Base-by-base conservation (phyloP, 768 basidiomycete species). In the Multifurca ochricompacta region DNA sequence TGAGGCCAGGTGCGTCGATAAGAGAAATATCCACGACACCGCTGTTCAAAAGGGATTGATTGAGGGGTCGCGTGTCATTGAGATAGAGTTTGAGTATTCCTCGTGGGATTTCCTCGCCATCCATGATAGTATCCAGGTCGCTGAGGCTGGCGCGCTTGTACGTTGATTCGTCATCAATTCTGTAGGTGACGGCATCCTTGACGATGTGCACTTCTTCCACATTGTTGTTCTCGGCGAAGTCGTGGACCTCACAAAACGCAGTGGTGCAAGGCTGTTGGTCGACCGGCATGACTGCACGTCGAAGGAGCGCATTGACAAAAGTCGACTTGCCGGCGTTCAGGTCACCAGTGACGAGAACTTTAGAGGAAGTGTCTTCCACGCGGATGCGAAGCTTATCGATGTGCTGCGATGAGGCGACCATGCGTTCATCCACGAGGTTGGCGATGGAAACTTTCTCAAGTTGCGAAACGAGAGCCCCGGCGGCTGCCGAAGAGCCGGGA, bases 251-350 rank as follows among this genome's bases (percentile, higher is more conserved):
- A 70, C 91, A 95, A 66, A 99, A 99, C 28, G 92, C 84, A 27
- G 92, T 92, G 0, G 96, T 99, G 69, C 93, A 91, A 3, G 96
- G 96, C 67, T 98, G 96, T 67, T 99, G 93, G 69, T 99, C 96
- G 56, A 94, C 85, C 7, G 96, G 93, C 87, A 99, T 91, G 40
- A 96, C 83, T 65, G 90, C 82, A 6, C 92, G 79, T 42, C 92
- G 77, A 4, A 99, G 81, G 31, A 99, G 75, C 4, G 95, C 91
- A 65, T 99, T 99, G 67, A 99, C 91, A 66, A 99, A 90, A 0
- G 96, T 98, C 18, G 93, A 96, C 71, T 99, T 99, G 64, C 96
- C 96, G 32, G 96, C 88, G 68, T 99, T 99, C 55, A 99, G 77
- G 67, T 99, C 96, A 56, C 96, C 96, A 21, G 96, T 98, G 54